A percentile compares a stretch with the other conserved stretches of the same genome.
Evolutionary conservation across 1,139 yeast genomes (phyloP).

Genomic region (Pneumocystis murina): DNA sequence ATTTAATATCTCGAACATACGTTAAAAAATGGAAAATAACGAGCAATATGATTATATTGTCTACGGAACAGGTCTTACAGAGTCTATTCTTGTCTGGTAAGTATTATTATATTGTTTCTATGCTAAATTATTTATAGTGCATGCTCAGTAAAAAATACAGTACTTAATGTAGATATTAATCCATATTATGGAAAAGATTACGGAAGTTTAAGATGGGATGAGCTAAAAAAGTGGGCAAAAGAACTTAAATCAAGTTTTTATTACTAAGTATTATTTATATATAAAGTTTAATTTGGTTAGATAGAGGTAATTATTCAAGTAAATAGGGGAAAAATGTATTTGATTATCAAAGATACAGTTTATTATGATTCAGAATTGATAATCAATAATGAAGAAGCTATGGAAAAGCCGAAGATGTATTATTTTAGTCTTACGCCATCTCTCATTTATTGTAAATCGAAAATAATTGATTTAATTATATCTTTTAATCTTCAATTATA

Average conservation of each 20-base stretch:
- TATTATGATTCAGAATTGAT: neutral
- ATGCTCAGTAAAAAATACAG: slow-evolving; percentile 70
- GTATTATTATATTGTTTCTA: slow-evolving; percentile 4
- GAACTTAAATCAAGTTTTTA: neutral
- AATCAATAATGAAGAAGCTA: neutral
- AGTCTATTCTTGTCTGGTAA: slow-evolving; percentile 69
- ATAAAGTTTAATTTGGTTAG: neutral
- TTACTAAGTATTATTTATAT: neutral
- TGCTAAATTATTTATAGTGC: slow-evolving; percentile 28
- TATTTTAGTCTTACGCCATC: slow-evolving; percentile 85
- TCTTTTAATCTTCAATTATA: slow-evolving; percentile 80
- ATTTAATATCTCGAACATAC: neutral
- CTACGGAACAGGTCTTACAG: slow-evolving; percentile 82
- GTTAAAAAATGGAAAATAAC: slow-evolving; percentile 2
- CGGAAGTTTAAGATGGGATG: slow-evolving; percentile 76
- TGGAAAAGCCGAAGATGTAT: slow-evolving; percentile 25
- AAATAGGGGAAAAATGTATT: neutral
- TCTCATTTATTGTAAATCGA: slow-evolving; percentile 75
- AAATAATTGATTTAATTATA: slow-evolving; percentile 58
- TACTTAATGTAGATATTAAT: slow-evolving; percentile 73
- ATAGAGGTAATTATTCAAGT: neutral
- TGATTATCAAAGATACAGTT: neutral
- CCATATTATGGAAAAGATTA: slow-evolving; percentile 76
- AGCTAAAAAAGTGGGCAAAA: slow-evolving; percentile 64
- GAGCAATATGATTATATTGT: slow-evolving; percentile 64